Evolutionary conservation across 352 stramenopile genomes (phyloP).

Genomic region (Plasmopara viticola): DNA sequence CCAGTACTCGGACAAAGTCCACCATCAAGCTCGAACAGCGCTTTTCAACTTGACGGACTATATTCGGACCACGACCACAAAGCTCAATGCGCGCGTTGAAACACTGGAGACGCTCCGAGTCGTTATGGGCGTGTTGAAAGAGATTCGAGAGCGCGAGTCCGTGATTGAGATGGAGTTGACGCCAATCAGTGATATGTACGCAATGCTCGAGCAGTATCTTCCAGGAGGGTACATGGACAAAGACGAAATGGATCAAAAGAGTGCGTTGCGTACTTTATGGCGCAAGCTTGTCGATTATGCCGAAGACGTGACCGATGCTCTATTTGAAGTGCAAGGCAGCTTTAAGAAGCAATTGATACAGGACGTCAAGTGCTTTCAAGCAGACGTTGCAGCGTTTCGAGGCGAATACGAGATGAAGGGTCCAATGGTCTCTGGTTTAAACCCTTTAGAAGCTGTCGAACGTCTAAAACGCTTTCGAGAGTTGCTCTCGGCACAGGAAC

Average conservation of each 20-base stretch:
- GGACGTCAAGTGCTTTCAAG: constrained; percentile 82
- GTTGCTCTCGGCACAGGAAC: constrained; percentile 59
- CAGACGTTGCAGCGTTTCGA: constrained; percentile 61
- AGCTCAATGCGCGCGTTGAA: constrained; percentile 57
- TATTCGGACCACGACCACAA: constrained; percentile 65
- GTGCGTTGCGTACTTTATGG: constrained; percentile 76
- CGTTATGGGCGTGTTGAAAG: constrained; percentile 81
- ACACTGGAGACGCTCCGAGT: constrained; percentile 71
- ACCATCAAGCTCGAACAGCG: constrained; percentile 60
- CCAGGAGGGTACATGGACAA: constrained; percentile 83
- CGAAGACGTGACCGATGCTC: constrained; percentile 83
- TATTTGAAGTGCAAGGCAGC: constrained; percentile 75
- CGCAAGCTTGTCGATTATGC: constrained; percentile 84
- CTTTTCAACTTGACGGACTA: constrained; percentile 75
- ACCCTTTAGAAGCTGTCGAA: constrained; percentile 76
- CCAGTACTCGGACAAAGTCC: constrained; percentile 78
- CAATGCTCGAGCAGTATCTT: constrained; percentile 85
- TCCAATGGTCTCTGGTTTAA: constrained; percentile 68
- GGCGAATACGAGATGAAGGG: constrained; percentile 59
- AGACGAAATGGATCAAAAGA: constrained; percentile 90
- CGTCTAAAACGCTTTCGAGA: constrained; percentile 84
- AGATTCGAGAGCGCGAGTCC: constrained; percentile 80
- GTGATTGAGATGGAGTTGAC: constrained; percentile 88
- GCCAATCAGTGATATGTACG: constrained; percentile 86
- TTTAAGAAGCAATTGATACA: constrained; percentile 90